A percentile compares a stretch with the other conserved stretches of the same genome.
Conservation (phyloP, 202 grass and related monocot genomes). For the Schoenoplectus triqueter region DNA sequence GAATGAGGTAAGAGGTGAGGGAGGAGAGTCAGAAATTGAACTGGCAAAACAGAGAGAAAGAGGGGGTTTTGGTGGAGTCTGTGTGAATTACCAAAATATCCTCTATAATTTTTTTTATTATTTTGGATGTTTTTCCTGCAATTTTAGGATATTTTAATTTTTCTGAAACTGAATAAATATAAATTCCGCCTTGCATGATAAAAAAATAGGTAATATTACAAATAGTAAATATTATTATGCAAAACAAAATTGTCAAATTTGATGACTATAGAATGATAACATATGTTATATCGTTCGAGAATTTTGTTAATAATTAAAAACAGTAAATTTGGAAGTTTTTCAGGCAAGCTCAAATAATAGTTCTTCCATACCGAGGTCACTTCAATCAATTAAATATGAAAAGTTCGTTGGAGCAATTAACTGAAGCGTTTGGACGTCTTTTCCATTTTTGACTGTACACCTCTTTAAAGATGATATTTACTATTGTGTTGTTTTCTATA, state of each 20-base stretch:
- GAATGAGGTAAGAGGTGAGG: conserved; percentile 36
- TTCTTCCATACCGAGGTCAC: too few species aligned
- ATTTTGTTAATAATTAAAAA: neutral
- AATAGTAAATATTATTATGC: neutral
- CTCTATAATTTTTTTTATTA: neutral
- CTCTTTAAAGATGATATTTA: neutral
- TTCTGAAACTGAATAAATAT: neutral
- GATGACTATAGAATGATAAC: neutral
- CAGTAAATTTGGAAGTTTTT: neutral
- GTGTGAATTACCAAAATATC: neutral
- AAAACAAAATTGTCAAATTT: neutral
- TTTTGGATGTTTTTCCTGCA: conserved; percentile 25
- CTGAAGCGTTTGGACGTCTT: neutral
- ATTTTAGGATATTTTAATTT: neutral
- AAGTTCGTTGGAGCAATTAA: neutral
- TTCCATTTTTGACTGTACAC: too few species aligned
- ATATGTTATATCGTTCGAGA: neutral
- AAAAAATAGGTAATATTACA: neutral
- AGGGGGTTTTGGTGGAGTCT: neutral
- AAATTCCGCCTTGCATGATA: neutral
- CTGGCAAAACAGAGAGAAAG: conserved; percentile 26
- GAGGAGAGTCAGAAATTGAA: conserved; percentile 42
- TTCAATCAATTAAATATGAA: neutral
- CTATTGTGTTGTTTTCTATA: neutral
- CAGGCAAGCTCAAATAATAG: too few species aligned